These are phyloP conservation scores for Lachnellula suecica DNA, from an alignment of 2,329 filamentous ascomycete genomes.

Conservation along the genomic window DNA sequence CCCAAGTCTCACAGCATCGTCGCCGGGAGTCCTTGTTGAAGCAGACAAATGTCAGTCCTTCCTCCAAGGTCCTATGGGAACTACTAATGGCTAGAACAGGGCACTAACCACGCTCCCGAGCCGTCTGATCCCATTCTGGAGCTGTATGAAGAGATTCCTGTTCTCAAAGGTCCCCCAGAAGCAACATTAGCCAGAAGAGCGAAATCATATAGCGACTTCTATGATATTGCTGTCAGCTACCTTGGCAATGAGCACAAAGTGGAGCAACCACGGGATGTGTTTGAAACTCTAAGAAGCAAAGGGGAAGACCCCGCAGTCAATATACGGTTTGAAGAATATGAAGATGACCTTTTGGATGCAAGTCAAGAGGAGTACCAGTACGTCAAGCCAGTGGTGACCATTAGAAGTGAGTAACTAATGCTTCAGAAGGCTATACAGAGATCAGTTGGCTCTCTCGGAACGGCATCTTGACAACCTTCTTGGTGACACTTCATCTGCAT, in stretches of 20 bases:
- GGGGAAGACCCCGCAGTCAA: slow-evolving; percentile 53
- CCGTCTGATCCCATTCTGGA: slow-evolving; percentile 56
- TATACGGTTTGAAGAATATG: slow-evolving; percentile 57
- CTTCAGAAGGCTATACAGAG: slow-evolving; percentile 65
- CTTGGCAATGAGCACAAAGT: slow-evolving; percentile 49
- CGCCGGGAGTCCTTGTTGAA: slow-evolving; percentile 70
- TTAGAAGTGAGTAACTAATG: not conserved
- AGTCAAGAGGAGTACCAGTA: slow-evolving; percentile 86
- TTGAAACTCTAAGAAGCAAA: slow-evolving; percentile 36
- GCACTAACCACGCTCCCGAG: slow-evolving; percentile 53
- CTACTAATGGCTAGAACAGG: slow-evolving; percentile 39
- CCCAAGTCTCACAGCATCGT: slow-evolving; percentile 52
- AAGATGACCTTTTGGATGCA: slow-evolving; percentile 71
- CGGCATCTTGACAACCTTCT: slow-evolving; percentile 80
- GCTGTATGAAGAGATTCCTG: slow-evolving; percentile 56
- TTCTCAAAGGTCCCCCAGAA: slow-evolving; percentile 60
- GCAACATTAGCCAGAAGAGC: slow-evolving; percentile 65
- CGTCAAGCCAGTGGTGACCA: slow-evolving; percentile 31
- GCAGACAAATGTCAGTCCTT: slow-evolving; percentile 56
- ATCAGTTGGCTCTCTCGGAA: slow-evolving; percentile 79
- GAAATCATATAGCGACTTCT: slow-evolving; percentile 78
- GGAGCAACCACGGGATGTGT: slow-evolving; percentile 14
- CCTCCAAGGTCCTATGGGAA: slow-evolving; percentile 27
- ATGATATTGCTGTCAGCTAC: slow-evolving; percentile 60
- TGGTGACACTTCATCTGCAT: slow-evolving; percentile 70